Evolutionary conservation across 2,329 filamentous ascomycete genomes (phyloP), one percentile per base, ranked within the genome.

Genomic region (Xylariaceae sp.): DNA sequence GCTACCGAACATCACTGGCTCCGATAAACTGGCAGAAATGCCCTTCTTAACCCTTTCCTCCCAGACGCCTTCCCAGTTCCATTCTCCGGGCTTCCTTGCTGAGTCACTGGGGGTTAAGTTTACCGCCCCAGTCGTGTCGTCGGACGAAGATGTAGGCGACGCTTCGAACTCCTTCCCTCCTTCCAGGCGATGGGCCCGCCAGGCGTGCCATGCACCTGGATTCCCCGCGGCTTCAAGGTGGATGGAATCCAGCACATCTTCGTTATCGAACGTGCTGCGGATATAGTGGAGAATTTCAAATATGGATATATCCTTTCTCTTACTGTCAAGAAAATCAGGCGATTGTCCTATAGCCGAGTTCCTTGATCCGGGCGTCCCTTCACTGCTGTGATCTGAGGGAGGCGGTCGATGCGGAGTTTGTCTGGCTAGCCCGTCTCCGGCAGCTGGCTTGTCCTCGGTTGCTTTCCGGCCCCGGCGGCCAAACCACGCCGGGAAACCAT

Each of bases 11-110:
- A 97, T 72, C 4, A 89, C 85, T 1, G 84, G 76, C 61, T 97
- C 92, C 1, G 89, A 88, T 47, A 90, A 73, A 65, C 90, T 95
- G 9, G 81, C 79, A 47, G 86, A 81, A 41, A 96, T 82, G 16
- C 87, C 87, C 69, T 87, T 88, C 70, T 83, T 86, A 1, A 96
- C 92, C 51, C 92, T 81, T 60, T 92, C 87, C 68, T 95, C 89
- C 92, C 92, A 99, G 0, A 97, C 92, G 0, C 92, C 92, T 65
- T 96, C 90, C 92, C 92, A 97, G 67, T 95, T 95, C 92, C 92
- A 97, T 64, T 95, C 87, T 6, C 87, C 88, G 0, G 90, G 90
- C 47, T 80, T 77, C 56, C 85, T 73, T 34, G 71, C 65, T 15
- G 66, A 55, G 8, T 55, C 61, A 2, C 54, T 45, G 7, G 56